Percentiles rank a stretch among this genome's conserved stretches.
Evolutionary conservation across 2,329 filamentous ascomycete species (phyloP).

Genomic region (Zymoseptoria brevis): DNA sequence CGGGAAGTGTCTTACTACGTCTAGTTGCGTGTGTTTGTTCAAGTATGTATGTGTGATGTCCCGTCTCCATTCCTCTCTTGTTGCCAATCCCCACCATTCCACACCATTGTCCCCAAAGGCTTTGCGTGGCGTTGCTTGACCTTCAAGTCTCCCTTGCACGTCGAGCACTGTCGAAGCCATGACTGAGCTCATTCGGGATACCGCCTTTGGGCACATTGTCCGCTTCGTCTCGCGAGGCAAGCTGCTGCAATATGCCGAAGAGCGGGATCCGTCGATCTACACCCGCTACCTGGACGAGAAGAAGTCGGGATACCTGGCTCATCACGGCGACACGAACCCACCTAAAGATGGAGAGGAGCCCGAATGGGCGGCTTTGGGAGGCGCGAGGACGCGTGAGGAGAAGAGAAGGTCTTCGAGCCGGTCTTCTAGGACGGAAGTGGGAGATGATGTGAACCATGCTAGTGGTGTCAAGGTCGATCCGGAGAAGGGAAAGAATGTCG

Average conservation of each 20-base stretch:
- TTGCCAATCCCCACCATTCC: neutral
- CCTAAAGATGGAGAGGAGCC: slow-evolving; percentile 28
- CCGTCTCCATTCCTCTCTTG: neutral
- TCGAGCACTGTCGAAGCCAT: slow-evolving; percentile 11
- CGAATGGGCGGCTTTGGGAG: slow-evolving; percentile 13
- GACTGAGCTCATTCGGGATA: slow-evolving; percentile 36
- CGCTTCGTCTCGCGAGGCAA: slow-evolving; percentile 37
- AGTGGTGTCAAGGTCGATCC: slow-evolving; percentile 40
- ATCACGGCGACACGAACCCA: slow-evolving; percentile 35
- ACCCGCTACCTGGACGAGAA: slow-evolving; percentile 43
- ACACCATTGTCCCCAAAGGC: neutral
- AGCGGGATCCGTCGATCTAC: slow-evolving; percentile 42
- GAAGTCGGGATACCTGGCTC: slow-evolving; percentile 43
- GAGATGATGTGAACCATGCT: slow-evolving; percentile 29
- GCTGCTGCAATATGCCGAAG: slow-evolving; percentile 41
- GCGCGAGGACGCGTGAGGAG: slow-evolving; percentile 22
- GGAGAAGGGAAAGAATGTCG: slow-evolving; percentile 45
- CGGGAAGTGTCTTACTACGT: neutral
- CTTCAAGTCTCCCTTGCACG: neutral
- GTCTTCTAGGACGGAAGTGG: slow-evolving; percentile 13
- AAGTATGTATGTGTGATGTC: neutral
- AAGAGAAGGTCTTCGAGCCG: neutral
- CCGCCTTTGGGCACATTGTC: slow-evolving; percentile 41
- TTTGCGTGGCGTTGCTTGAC: neutral
- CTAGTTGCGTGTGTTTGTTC: neutral